Conservation (phyloP, 352 stramenopile species). For the Globisporangium middletonii region DNA sequence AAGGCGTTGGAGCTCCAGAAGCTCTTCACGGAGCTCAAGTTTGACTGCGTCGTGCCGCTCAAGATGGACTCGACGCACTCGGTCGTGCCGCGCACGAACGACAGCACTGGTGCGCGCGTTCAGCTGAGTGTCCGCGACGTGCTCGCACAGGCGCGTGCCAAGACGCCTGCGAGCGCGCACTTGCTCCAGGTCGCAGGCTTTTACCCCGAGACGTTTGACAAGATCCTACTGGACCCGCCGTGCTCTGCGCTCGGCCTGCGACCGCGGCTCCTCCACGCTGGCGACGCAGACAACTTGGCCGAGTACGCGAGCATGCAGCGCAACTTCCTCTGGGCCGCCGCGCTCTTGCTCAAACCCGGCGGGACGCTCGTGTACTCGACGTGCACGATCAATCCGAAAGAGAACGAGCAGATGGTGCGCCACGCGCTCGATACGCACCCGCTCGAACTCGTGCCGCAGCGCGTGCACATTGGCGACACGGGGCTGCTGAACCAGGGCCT, state of each 20-base stretch:
- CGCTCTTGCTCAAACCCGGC: constrained; percentile 86
- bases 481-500: constrained; percentile 79
- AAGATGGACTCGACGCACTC: constrained; percentile 89
- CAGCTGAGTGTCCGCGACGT: constrained; percentile 47
- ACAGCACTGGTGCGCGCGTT: constrained; percentile 2
- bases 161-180: constrained; percentile 40
- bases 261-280: constrained; percentile 84
- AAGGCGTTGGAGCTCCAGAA: constrained; percentile 80
- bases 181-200: constrained; percentile 85
- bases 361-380: constrained; percentile 94
- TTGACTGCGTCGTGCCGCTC: constrained; percentile 52
- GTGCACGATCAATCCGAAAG: constrained; percentile 90
- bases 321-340: constrained; percentile 84
- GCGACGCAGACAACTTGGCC: constrained; percentile 58
- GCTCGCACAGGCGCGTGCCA: constrained; percentile 41
- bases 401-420: constrained; percentile 92
- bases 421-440: constrained; percentile 87
- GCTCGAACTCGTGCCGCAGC: constrained; percentile 69
- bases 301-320: constrained; percentile 85
- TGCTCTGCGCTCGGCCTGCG: constrained; percentile 90
- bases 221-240: constrained; percentile 91
- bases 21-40: constrained; percentile 62
- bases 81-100: constrained; percentile 30
- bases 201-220: constrained; percentile 91
- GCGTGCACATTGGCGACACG: constrained; percentile 48